These are phyloP conservation scores for Eucalyptus albens DNA, from an alignment of 345 rosid species.

Conservation along the genomic window DNA sequence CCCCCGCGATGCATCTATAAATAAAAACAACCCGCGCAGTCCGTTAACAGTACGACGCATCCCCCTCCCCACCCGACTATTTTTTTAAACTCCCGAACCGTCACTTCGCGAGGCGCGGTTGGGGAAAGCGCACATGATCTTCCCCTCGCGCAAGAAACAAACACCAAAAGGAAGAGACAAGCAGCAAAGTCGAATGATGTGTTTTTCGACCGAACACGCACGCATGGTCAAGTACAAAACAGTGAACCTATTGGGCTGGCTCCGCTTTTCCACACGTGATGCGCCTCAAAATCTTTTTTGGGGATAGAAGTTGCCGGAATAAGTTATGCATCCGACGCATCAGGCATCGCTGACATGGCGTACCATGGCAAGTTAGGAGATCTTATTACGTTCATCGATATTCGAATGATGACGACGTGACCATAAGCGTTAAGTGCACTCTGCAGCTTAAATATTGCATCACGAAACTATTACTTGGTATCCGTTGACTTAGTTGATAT, in stretches of 20 bases:
- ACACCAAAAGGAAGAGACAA: neutral
- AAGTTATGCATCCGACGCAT: neutral
- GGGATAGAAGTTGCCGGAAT: neutral
- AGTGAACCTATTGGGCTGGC: neutral
- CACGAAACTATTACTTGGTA: neutral
- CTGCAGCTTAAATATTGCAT: neutral
- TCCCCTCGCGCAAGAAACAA: neutral
- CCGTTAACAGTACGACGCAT: neutral
- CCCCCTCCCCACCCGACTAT: neutral
- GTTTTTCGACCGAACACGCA: neutral
- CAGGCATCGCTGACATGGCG: neutral
- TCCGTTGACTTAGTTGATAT: neutral
- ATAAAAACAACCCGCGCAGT: neutral
- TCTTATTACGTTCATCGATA: neutral
- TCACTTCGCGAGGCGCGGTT: neutral
- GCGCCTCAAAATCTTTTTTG: neutral
- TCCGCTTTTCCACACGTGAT: neutral
- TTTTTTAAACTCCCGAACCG: neutral
- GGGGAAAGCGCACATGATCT: neutral
- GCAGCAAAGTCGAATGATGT: neutral
- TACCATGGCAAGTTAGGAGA: neutral
- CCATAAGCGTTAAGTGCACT: neutral
- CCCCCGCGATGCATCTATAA: neutral
- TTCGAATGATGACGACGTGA: neutral
- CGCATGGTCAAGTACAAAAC: neutral